Evolutionary conservation across 257 asterid genomes (phyloP).

Genomic region (Nicotiana knightiana): DNA sequence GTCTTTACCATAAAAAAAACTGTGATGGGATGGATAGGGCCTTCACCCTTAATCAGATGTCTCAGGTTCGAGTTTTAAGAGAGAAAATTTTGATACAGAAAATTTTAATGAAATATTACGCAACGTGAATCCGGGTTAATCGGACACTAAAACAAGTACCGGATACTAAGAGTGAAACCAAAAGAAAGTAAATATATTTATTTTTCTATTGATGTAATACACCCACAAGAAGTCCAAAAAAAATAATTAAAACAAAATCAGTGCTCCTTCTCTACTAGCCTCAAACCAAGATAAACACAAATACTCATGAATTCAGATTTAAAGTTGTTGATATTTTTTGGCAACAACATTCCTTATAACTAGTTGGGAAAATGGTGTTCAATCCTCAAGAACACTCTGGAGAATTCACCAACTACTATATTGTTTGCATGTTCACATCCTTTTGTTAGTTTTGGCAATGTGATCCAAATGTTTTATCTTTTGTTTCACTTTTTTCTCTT

Average conservation of each 20-base stretch:
- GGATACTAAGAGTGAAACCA: accelerated
- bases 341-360: background rate
- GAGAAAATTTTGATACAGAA: too few species aligned
- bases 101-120: too few species aligned
- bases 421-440: constrained; percentile 13
- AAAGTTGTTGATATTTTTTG: background rate
- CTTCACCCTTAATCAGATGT: too few species aligned
- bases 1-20: too few species aligned
- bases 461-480: background rate
- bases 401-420: constrained; percentile 13
- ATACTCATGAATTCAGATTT: background rate
- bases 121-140: too few species aligned
- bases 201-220: background rate
- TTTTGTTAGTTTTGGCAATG: background rate
- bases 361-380: background rate
- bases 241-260: background rate
- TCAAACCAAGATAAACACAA: too few species aligned
- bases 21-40: too few species aligned
- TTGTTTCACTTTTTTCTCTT: background rate
- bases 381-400: background rate
- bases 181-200: background rate
- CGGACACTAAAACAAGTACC: too few species aligned
- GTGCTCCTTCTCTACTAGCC: too few species aligned
- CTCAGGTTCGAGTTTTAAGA: too few species aligned
- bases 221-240: too few species aligned